A percentile compares a stretch with the other conserved stretches of the same genome.
Conservation (phyloP, 192 early-diverging fungal genomes). For the Coemansia sp. region DNA sequence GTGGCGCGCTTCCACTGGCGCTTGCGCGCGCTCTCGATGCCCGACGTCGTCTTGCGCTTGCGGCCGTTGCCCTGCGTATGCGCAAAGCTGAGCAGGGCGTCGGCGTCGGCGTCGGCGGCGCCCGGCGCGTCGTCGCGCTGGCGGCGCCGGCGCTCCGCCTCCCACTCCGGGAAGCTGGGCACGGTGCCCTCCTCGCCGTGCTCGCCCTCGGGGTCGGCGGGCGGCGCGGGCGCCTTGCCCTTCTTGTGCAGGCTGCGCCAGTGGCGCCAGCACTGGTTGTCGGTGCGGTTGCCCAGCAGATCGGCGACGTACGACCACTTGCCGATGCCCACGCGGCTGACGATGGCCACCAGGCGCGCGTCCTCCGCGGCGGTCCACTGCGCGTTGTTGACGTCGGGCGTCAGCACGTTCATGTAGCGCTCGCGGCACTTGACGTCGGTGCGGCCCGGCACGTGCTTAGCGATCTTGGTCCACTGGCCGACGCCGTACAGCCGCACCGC, state of each 20-base stretch:
- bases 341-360: slow-evolving; percentile 44
- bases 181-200: slow-evolving; percentile 54
- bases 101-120: too few species aligned
- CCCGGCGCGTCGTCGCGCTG: slow-evolving; percentile 13
- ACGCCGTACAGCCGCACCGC: slow-evolving; percentile 69
- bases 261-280: slow-evolving; percentile 62
- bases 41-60: slow-evolving; percentile 53
- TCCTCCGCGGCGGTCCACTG: slow-evolving; percentile 62
- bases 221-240: slow-evolving; percentile 54
- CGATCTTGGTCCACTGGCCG: slow-evolving; percentile 72
- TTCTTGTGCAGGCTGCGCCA: slow-evolving; percentile 57
- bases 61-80: slow-evolving; percentile 38
- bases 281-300: slow-evolving; percentile 56
- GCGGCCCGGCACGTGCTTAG: slow-evolving; percentile 68
- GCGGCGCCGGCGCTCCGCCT: slow-evolving; percentile 40
- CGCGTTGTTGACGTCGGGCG: slow-evolving; percentile 60
- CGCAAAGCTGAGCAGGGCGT: slow-evolving; percentile 32
- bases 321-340: slow-evolving; percentile 53
- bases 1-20: slow-evolving; percentile 55
- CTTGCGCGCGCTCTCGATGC: slow-evolving; percentile 54
- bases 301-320: slow-evolving; percentile 63
- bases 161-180: slow-evolving; percentile 55
- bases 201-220: slow-evolving; percentile 28
- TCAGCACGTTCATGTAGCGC: slow-evolving; percentile 72
- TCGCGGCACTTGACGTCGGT: slow-evolving; percentile 83